These are phyloP conservation scores for Dothidotthia symphoricarpi DNA, from an alignment of 2,329 filamentous ascomycete genomes.

Conservation along the genomic window DNA sequence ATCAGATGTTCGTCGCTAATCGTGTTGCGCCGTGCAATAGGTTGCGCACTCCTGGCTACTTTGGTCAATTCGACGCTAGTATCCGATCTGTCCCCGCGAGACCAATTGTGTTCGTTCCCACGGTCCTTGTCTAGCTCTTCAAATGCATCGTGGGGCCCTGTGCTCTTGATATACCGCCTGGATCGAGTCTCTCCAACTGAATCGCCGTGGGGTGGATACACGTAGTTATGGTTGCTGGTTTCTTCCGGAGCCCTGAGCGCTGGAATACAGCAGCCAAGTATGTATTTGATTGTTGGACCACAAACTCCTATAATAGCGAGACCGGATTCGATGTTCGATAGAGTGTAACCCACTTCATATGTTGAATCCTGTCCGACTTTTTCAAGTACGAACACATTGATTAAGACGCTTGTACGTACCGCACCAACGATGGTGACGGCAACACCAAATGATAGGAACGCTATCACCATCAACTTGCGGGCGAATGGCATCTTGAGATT, in stretches of 20 bases:
- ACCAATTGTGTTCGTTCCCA: not conserved
- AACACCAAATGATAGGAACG: slow-evolving; percentile 18
- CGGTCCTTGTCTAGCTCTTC: not conserved
- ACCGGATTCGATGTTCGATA: slow-evolving; percentile 21
- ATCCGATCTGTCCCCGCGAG: not conserved
- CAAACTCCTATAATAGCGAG: slow-evolving; percentile 18
- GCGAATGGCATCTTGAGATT: slow-evolving; percentile 17
- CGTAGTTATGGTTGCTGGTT: slow-evolving; percentile 4
- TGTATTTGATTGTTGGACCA: slow-evolving; percentile 19
- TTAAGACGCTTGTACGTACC: slow-evolving; percentile 12
- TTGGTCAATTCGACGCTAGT: not conserved
- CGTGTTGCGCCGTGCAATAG: not conserved
- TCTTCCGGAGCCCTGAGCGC: slow-evolving; percentile 8
- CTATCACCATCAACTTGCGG: slow-evolving; percentile 16
- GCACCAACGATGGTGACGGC: slow-evolving; percentile 16
- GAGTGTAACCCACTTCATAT: slow-evolving; percentile 9
- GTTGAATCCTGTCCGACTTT: slow-evolving; percentile 7
- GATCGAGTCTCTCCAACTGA: slow-evolving; percentile 2
- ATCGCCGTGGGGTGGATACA: slow-evolving; percentile 3
- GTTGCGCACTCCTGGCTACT: not conserved
- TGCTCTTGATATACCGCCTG: slow-evolving; percentile 2
- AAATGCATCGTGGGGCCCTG: not conserved
- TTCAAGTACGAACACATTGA: slow-evolving; percentile 9
- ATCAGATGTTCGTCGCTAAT: slow-evolving; percentile 1
- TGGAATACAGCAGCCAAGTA: slow-evolving; percentile 17